Evolutionary conservation across 2,329 filamentous ascomycete species (phyloP).

Genomic region (Coniochaeta prunicola): DNA sequence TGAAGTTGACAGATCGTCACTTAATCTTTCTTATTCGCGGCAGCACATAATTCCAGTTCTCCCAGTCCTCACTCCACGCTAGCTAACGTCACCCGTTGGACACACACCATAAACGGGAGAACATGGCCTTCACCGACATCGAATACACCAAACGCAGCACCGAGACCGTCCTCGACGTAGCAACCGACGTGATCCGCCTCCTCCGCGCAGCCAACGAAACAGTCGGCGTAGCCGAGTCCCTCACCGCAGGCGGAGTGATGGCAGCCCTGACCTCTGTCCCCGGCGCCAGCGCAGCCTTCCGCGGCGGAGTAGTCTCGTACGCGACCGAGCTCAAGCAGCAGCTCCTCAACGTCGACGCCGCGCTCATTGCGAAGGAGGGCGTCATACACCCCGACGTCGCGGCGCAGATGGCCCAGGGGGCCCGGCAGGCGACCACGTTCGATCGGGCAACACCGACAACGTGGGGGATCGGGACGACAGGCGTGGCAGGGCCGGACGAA

Average conservation of each 20-base stretch:
- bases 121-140: not conserved
- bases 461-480: constrained; percentile 18
- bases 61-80: too few relatives aligned
- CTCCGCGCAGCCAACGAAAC: constrained; percentile 16
- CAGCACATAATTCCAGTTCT: too few relatives aligned
- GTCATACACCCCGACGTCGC: constrained; percentile 18
- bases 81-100: not conserved
- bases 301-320: constrained; percentile 25
- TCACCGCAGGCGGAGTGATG: constrained; percentile 24
- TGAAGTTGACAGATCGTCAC: too few relatives aligned
- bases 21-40: too few relatives aligned
- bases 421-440: constrained; percentile 5
- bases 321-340: constrained; percentile 19
- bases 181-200: constrained; percentile 14
- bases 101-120: not conserved
- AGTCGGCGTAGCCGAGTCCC: constrained; percentile 22
- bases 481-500: constrained; percentile 16
- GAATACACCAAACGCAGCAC: not conserved
- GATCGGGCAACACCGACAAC: constrained; percentile 9
- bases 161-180: constrained; percentile 8
- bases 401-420: constrained; percentile 14
- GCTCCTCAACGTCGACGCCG: constrained; percentile 17
- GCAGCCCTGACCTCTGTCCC: constrained; percentile 20
- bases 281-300: constrained; percentile 22
- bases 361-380: constrained; percentile 15